Evolutionary conservation across 495 filamentous ascomycete genomes (phyloP).

Genomic region (Tetracladium marchalianum): DNA sequence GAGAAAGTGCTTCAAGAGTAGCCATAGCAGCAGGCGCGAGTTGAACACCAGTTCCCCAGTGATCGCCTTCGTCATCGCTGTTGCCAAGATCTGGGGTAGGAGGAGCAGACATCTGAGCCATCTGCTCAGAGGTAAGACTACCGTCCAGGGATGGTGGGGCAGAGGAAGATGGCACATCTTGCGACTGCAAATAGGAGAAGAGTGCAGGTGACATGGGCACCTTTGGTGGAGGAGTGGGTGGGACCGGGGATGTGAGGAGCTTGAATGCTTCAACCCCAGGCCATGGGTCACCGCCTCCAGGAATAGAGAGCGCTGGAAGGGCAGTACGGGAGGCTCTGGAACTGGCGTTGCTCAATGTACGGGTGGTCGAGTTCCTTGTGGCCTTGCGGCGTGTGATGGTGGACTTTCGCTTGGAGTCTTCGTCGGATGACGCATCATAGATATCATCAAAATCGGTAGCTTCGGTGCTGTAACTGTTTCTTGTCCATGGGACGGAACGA

Average conservation of each 20-base stretch:
- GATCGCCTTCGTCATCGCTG: constrained; percentile 34
- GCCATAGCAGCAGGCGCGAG: constrained; percentile 70
- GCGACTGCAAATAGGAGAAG: constrained; percentile 51
- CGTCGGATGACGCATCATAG: constrained; percentile 73
- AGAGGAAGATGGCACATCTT: constrained; percentile 59
- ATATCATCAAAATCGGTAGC: constrained; percentile 71
- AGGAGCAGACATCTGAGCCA: constrained; percentile 67
- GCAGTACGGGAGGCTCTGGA: constrained; percentile 27
- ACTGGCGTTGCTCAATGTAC: constrained; percentile 27
- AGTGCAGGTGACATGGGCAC: constrained; percentile 69
- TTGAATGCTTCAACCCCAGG: constrained; percentile 34
- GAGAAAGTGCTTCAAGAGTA: constrained; percentile 65
- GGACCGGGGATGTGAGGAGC: constrained; percentile 58
- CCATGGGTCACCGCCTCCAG: constrained; percentile 31
- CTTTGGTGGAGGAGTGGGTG: constrained; percentile 65
- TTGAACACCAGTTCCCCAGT: constrained; percentile 55
- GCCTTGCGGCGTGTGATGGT: constrained; percentile 24
- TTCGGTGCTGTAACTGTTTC: constrained; percentile 41
- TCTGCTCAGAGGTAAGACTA: constrained; percentile 75
- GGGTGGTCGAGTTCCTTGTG: constrained; percentile 27
- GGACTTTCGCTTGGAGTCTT: constrained; percentile 33
- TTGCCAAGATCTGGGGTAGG: constrained; percentile 65
- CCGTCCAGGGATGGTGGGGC: constrained; percentile 84
- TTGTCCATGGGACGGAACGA: constrained; percentile 42
- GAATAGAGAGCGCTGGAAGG: constrained; percentile 66